phyloP scores from a whole-genome alignment of 176 grass and related monocot genomes.

The Poa pratensis region DNA sequence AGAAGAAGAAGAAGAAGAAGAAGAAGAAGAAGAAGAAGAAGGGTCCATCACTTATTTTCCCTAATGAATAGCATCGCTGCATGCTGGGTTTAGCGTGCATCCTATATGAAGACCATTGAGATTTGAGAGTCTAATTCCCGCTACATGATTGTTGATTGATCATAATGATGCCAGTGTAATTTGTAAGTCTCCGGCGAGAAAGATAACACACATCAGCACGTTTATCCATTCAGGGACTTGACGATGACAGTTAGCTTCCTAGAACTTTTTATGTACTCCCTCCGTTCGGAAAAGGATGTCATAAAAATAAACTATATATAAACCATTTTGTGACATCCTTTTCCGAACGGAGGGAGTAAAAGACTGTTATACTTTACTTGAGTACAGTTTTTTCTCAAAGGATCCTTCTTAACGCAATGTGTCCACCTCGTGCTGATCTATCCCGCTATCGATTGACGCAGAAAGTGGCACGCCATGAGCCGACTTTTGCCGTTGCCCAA shows the following conservation, averaged over 20 bases:
- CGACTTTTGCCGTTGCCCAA: constrained; percentile 45
- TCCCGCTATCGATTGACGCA: background rate
- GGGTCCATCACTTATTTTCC: too few species aligned
- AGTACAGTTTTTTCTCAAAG: background rate
- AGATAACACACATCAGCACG: background rate
- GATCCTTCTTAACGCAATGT: background rate
- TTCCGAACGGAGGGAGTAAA: too few species aligned
- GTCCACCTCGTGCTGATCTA: constrained; percentile 37
- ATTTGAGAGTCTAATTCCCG: background rate
- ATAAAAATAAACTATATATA: too few species aligned
- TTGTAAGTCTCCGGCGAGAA: background rate
- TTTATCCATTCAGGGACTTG: background rate
- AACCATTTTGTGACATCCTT: too few species aligned
- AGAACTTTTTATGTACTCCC: background rate
- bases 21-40: too few species aligned
- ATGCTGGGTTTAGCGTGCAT: background rate
- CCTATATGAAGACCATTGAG: background rate
- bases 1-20: too few species aligned
- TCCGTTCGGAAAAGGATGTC: too few species aligned
- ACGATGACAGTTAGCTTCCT: background rate
- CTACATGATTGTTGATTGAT: background rate
- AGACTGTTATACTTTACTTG: background rate
- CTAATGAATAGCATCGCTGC: background rate
- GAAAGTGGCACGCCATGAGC: background rate
- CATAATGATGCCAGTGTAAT: background rate